Evolutionary conservation across 306 rosid species (phyloP).

Genomic region (Alnus rubra): DNA sequence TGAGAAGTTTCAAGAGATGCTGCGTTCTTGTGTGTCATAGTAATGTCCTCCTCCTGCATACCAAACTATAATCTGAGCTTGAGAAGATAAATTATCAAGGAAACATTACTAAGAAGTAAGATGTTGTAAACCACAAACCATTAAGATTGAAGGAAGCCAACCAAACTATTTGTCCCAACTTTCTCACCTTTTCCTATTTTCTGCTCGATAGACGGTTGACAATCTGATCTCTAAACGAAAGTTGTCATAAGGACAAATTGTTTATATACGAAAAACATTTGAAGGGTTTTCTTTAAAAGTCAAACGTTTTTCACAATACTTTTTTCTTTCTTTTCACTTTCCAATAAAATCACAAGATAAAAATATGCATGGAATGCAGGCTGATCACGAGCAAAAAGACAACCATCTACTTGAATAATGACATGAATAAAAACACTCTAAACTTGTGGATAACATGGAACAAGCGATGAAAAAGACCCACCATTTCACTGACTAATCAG

Average conservation of each 20-base stretch:
- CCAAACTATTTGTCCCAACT: not conserved
- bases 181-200: not conserved
- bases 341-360: not conserved
- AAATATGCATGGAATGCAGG: not conserved
- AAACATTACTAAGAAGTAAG: not conserved
- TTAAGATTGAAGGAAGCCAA: not conserved
- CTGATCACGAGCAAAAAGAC: not conserved
- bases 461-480: not conserved
- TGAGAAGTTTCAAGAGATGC: conserved; percentile 23
- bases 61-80: conserved; percentile 5
- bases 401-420: not conserved
- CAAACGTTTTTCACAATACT: not conserved
- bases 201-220: not conserved
- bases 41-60: conserved; percentile 34
- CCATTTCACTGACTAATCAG: not conserved
- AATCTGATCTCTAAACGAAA: not conserved
- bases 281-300: not conserved
- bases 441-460: not conserved
- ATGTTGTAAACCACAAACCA: not conserved
- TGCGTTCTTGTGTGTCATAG: conserved; percentile 29
- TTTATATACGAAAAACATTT: not conserved
- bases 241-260: not conserved
- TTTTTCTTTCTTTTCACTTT: not conserved
- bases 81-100: not conserved
- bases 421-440: not conserved